These are phyloP conservation scores for Magnaporthiopsis rhizophila DNA, from an alignment of 2,329 filamentous ascomycete genomes.

Conservation along the genomic window DNA sequence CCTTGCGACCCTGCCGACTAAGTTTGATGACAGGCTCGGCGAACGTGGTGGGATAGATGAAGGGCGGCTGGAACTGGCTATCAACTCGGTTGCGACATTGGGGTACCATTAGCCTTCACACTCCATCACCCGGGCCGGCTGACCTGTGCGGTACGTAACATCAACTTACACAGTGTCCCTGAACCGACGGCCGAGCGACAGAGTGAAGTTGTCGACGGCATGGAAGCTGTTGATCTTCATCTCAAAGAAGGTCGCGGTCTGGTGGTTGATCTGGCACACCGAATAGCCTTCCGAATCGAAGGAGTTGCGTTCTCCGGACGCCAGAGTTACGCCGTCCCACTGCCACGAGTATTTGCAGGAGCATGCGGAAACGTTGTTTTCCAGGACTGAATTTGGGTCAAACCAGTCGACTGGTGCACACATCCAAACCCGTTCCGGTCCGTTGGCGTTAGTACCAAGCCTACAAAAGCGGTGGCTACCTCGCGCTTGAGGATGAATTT, in stretches of 20 bases:
- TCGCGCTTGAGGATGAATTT: neutral
- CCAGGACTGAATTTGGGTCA: conserved; percentile 21
- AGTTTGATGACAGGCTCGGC: neutral
- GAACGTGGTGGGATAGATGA: neutral
- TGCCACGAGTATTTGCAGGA: conserved; percentile 16
- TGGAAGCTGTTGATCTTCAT: conserved; percentile 16
- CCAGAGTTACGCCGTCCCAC: conserved; percentile 17
- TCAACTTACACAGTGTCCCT: conserved; percentile 18
- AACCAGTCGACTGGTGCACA: conserved; percentile 17
- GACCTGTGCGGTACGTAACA: neutral
- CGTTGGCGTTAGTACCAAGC: neutral
- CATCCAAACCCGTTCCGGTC: neutral
- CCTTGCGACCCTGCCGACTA: neutral
- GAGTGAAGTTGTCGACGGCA: conserved; percentile 16
- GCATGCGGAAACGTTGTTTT: conserved; percentile 19
- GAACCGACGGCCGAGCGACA: conserved; percentile 19
- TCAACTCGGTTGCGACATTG: neutral
- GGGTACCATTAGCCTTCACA: neutral
- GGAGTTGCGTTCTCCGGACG: conserved; percentile 11
- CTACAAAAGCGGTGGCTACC: neutral
- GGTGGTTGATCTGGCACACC: conserved; percentile 8
- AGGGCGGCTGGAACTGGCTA: neutral
- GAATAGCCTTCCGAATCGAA: conserved; percentile 8
- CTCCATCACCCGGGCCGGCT: neutral
- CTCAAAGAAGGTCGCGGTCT: conserved; percentile 14